These are phyloP conservation scores for Purpureocillium takamizusanense DNA, from an alignment of 2,329 filamentous ascomycete species.

Conservation along the genomic window DNA sequence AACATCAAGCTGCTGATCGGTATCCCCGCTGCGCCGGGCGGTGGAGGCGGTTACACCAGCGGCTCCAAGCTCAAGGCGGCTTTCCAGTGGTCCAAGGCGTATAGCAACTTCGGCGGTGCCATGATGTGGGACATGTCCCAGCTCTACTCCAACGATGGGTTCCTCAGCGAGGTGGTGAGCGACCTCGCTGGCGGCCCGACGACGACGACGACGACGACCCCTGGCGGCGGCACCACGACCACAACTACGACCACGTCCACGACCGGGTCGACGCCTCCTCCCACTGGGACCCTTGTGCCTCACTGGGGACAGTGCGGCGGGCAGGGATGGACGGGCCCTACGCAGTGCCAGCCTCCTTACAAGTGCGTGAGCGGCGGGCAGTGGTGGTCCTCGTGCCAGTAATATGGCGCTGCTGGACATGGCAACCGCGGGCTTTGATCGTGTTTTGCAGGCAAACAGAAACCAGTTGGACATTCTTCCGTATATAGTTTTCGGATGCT, in stretches of 20 bases:
- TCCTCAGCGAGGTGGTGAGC: slow-evolving; percentile 35
- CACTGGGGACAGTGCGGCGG: slow-evolving; percentile 16
- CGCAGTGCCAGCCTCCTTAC: slow-evolving; percentile 12
- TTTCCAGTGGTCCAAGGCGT: slow-evolving; percentile 44
- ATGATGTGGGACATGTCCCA: slow-evolving; percentile 64
- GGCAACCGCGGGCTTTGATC: too few relatives aligned
- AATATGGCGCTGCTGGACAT: too few relatives aligned
- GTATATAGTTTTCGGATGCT: too few relatives aligned
- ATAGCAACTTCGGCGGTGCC: slow-evolving; percentile 53
- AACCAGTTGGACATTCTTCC: too few relatives aligned
- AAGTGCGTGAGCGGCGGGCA: slow-evolving; percentile 9
- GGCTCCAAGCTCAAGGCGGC: slow-evolving; percentile 35
- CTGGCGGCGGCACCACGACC: background rate
- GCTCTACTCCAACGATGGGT: slow-evolving; percentile 48
- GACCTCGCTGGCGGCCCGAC: slow-evolving; percentile 15
- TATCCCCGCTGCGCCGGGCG: slow-evolving; percentile 44
- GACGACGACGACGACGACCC: background rate
- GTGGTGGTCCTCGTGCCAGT: slow-evolving; percentile 14
- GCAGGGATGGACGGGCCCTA: slow-evolving; percentile 12
- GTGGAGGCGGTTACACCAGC: slow-evolving; percentile 46
- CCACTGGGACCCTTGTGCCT: slow-evolving; percentile 9
- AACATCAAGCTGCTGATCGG: slow-evolving; percentile 54
- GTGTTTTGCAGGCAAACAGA: too few relatives aligned
- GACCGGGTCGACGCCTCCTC: slow-evolving; percentile 5
- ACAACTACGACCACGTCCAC: slow-evolving; percentile 1